phyloP scores from a whole-genome alignment of 1,284 basidiomycete species.

The Singerocomus rubriflavus region DNA sequence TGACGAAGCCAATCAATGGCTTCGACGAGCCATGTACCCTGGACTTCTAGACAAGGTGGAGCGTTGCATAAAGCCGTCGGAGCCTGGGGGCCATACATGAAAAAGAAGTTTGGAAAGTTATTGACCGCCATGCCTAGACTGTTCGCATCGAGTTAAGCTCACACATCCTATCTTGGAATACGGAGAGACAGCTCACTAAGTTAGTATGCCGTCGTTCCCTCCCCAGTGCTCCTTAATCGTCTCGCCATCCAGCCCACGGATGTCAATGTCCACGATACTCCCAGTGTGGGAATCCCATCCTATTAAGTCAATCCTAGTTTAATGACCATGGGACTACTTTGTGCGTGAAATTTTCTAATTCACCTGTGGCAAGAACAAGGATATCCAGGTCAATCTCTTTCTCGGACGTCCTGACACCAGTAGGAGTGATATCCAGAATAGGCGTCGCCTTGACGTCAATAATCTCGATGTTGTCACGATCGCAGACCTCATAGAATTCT shows the following conservation, averaged over 20 bases:
- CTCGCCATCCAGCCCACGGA: constrained; percentile 6
- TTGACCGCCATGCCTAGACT: constrained; percentile 7
- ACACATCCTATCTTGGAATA: not conserved
- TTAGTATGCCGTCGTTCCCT: constrained; percentile 5
- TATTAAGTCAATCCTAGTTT: not conserved
- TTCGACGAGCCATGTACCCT: constrained; percentile 7
- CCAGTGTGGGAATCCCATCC: constrained; percentile 7
- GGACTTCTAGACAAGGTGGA: constrained; percentile 7
- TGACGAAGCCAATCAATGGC: constrained; percentile 5
- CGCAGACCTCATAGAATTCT: constrained; percentile 10
- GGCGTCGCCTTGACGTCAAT: constrained; percentile 9
- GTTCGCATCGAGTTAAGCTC: not conserved
- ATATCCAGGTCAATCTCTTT: constrained; percentile 9
- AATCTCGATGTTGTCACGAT: constrained; percentile 10
- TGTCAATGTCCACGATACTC: constrained; percentile 8
- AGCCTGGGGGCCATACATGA: constrained; percentile 8
- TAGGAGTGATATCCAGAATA: constrained; percentile 8
- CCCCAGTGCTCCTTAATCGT: constrained; percentile 10
- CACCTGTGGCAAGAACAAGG: constrained; percentile 9
- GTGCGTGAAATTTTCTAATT: not conserved
- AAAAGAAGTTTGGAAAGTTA: constrained; percentile 12
- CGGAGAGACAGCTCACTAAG: not conserved
- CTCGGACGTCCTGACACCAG: constrained; percentile 3
- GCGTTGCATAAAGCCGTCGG: constrained; percentile 10
- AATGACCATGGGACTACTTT: too few relatives aligned